phyloP scores from a whole-genome alignment of 805 yeast species.

The Yarrowia bubula region DNA sequence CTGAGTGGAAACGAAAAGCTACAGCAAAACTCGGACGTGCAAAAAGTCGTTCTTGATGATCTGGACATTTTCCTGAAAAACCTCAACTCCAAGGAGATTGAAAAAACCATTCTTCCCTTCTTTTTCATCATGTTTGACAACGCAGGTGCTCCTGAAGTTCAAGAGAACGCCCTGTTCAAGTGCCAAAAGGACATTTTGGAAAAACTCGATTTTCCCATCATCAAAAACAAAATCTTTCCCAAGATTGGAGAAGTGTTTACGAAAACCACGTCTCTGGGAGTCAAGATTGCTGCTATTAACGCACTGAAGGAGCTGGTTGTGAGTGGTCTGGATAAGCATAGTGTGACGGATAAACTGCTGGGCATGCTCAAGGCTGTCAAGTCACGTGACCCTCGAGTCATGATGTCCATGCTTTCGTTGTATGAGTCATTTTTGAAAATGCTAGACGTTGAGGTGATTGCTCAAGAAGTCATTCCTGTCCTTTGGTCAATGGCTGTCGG shows the following conservation, averaged over 20 bases:
- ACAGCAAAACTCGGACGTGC: slow-evolving; percentile 44
- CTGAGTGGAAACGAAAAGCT: slow-evolving; percentile 38
- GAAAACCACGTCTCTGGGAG: slow-evolving; percentile 77
- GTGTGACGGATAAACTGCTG: slow-evolving; percentile 73
- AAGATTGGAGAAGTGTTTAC: slow-evolving; percentile 68
- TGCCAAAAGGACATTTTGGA: slow-evolving; percentile 41
- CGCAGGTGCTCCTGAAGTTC: slow-evolving; percentile 42
- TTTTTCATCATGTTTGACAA: slow-evolving; percentile 41
- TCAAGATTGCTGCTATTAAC: slow-evolving; percentile 65
- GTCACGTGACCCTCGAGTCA: slow-evolving; percentile 67
- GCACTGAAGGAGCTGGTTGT: slow-evolving; percentile 49
- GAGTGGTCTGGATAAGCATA: slow-evolving; percentile 62
- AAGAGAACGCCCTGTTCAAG: slow-evolving; percentile 53
- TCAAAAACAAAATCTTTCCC: slow-evolving; percentile 77
- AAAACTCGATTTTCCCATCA: slow-evolving; percentile 61
- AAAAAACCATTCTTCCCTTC: slow-evolving; percentile 48
- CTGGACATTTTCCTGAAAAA: slow-evolving; percentile 49
- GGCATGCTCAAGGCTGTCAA: slow-evolving; percentile 75
- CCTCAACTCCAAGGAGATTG: slow-evolving; percentile 53
- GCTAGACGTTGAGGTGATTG: slow-evolving; percentile 50
- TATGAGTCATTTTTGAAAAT: slow-evolving; percentile 41
- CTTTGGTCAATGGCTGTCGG: slow-evolving; percentile 52
- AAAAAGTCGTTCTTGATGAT: slow-evolving; percentile 49
- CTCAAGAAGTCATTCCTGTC: slow-evolving; percentile 56
- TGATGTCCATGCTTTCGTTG: slow-evolving; percentile 49